Percentiles rank a stretch among this genome's conserved stretches.
Conservation (phyloP, 805 yeast species). For the Sugiyamaella smithiae region DNA sequence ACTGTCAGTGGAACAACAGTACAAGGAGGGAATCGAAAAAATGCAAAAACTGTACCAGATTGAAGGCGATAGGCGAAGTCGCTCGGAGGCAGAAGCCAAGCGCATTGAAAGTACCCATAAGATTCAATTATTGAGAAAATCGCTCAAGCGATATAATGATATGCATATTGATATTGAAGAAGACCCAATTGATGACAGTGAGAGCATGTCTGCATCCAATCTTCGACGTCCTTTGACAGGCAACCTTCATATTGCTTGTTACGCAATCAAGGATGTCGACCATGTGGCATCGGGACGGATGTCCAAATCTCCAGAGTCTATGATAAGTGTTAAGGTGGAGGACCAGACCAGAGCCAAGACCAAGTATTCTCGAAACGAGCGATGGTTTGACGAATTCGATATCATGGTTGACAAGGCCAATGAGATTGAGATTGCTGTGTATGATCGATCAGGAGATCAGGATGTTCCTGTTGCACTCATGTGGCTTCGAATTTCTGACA, state of each 20-base stretch:
- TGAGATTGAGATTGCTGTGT: slow-evolving; percentile 84
- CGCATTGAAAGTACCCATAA: slow-evolving; percentile 79
- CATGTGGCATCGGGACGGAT: slow-evolving; percentile 85
- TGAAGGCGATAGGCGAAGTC: slow-evolving; percentile 86
- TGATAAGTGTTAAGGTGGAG: slow-evolving; percentile 77
- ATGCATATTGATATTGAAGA: slow-evolving; percentile 67
- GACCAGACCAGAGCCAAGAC: slow-evolving; percentile 81
- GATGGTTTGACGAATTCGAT: slow-evolving; percentile 79
- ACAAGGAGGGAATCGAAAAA: slow-evolving; percentile 88
- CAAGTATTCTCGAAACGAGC: slow-evolving; percentile 68
- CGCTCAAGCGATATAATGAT: slow-evolving; percentile 84
- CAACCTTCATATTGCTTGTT: slow-evolving; percentile 64
- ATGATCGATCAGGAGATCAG: slow-evolving; percentile 68
- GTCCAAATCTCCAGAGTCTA: slow-evolving; percentile 74
- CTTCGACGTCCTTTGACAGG: slow-evolving; percentile 87
- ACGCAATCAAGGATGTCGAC: slow-evolving; percentile 83
- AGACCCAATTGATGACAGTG: slow-evolving; percentile 52
- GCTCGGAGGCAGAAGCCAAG: slow-evolving; percentile 87
- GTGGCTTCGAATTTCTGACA: slow-evolving; percentile 88
- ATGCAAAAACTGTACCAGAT: slow-evolving; percentile 78
- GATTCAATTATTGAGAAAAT: slow-evolving; percentile 75
- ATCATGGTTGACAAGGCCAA: slow-evolving; percentile 86
- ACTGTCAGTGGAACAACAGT: slow-evolving; percentile 89
- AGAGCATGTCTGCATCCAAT: slow-evolving; percentile 60
- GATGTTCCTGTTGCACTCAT: slow-evolving; percentile 85